These are phyloP conservation scores for Microglena sp. DNA, from an alignment of 139 green algal genomes.

Conservation along the genomic window DNA sequence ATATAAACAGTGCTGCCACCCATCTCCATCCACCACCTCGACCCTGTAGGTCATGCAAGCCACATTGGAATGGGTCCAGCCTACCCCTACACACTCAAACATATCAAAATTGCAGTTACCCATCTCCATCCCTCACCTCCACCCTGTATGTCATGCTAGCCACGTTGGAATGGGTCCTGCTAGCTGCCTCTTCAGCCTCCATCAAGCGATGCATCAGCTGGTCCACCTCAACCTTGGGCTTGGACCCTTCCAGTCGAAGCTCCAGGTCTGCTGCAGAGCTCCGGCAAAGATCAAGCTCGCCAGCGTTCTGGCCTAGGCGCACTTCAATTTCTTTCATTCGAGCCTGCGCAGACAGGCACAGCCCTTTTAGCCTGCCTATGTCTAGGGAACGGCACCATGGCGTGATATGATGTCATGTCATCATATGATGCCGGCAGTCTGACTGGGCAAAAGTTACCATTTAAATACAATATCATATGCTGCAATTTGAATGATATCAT, in stretches of 20 bases:
- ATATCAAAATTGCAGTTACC: neutral
- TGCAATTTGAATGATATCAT: too few species aligned
- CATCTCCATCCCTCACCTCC: conserved; percentile 15
- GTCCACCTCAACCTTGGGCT: conserved; percentile 33
- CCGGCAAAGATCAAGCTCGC: conserved; percentile 33
- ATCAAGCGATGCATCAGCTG: conserved; percentile 30
- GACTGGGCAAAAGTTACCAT: too few species aligned
- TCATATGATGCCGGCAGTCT: too few species aligned
- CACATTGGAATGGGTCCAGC: too few species aligned
- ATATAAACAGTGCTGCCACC: too few species aligned
- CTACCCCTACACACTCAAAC: neutral
- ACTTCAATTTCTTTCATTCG: conserved; percentile 32
- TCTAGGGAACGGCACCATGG: too few species aligned
- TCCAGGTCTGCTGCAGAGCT: conserved; percentile 17
- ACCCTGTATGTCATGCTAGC: conserved; percentile 12
- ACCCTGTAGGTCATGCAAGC: too few species aligned
- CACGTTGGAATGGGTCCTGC: conserved; percentile 11
- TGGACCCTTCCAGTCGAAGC: conserved; percentile 24
- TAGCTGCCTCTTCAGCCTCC: conserved; percentile 19
- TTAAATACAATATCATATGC: too few species aligned
- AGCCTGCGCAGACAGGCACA: too few species aligned
- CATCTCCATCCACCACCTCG: too few species aligned
- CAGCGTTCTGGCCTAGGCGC: conserved; percentile 19
- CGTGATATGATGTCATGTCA: too few species aligned
- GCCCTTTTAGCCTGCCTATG: too few species aligned